phyloP scores from a whole-genome alignment of 257 asterid species.

The Solanum gandarillasii region DNA sequence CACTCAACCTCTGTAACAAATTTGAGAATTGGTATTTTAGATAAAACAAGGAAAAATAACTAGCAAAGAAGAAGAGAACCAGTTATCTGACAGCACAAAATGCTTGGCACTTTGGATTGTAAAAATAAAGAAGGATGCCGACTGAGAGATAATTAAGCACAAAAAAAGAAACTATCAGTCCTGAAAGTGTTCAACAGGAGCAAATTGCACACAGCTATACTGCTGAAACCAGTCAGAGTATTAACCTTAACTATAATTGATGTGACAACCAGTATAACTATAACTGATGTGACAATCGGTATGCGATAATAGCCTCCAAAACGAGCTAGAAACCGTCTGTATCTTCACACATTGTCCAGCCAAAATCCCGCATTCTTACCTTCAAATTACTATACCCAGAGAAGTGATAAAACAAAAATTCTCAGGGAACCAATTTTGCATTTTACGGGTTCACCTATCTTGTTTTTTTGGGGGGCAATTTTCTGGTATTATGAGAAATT shows the following conservation, averaged over 20 bases:
- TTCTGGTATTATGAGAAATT: not conserved
- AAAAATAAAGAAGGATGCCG: not conserved
- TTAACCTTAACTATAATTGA: not conserved
- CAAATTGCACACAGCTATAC: not conserved
- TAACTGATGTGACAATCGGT: not conserved
- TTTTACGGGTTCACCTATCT: not conserved
- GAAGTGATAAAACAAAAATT: not conserved
- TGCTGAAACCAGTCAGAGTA: not conserved
- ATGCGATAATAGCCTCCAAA: not conserved
- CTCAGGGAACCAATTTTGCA: not conserved
- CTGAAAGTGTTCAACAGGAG: not conserved
- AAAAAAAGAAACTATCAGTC: not conserved
- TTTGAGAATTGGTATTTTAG: not conserved
- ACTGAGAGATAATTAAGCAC: not conserved
- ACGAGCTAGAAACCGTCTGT: not conserved
- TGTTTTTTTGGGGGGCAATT: not conserved
- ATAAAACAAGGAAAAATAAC: not conserved
- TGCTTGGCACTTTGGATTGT: not conserved
- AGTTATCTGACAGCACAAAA: not conserved
- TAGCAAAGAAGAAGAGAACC: not conserved
- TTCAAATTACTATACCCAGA: not conserved
- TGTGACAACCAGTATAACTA: not conserved
- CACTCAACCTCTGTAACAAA: conserved; percentile 58
- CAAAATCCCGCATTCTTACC: not conserved
- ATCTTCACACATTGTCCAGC: not conserved